Conservation (phyloP, 192 early-diverging fungal species). For the Coemansia sp. region DNA sequence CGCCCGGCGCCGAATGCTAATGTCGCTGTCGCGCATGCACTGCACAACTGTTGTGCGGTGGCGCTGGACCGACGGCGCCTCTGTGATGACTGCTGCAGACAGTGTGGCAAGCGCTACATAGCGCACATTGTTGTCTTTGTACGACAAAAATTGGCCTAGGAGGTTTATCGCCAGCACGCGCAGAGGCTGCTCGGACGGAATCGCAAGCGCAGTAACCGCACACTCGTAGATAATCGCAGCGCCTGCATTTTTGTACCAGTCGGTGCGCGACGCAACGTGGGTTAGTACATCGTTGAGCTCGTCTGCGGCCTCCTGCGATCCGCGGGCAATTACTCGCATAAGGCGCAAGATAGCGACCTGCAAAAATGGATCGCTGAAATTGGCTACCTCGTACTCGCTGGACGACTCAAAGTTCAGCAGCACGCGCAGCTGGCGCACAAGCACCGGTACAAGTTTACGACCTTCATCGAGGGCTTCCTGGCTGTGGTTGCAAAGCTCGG, state of each 20-base stretch:
- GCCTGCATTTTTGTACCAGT: conserved; percentile 93
- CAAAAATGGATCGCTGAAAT: conserved; percentile 96
- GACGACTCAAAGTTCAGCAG: conserved; percentile 83
- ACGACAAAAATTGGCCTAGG: conserved; percentile 92
- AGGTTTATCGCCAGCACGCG: conserved; percentile 97
- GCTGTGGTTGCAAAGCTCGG: conserved; percentile 81
- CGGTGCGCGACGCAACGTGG: conserved; percentile 94
- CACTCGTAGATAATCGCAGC: conserved; percentile 98
- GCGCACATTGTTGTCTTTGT: conserved; percentile 97
- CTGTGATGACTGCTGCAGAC: conserved; percentile 83
- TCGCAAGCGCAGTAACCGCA: conserved; percentile 94
- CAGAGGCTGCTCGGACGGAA: conserved; percentile 85
- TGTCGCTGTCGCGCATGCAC: conserved; percentile 92
- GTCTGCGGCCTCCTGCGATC: conserved; percentile 81
- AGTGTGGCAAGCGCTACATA: conserved; percentile 98
- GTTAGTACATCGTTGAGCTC: conserved; percentile 97
- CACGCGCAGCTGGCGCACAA: conserved; percentile 87
- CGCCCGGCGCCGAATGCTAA: conserved; percentile 94
- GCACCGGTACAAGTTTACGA: conserved; percentile 77
- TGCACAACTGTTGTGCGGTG: conserved; percentile 96
- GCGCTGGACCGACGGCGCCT: conserved; percentile 93
- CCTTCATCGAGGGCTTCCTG: conserved; percentile 68
- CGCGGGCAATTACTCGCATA: conserved; percentile 80
- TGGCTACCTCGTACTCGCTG: conserved; percentile 94
- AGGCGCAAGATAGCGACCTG: conserved; percentile 92